These are phyloP conservation scores for Schizophyllum commune DNA, from an alignment of 1,284 basidiomycete genomes.

Conservation along the genomic window DNA sequence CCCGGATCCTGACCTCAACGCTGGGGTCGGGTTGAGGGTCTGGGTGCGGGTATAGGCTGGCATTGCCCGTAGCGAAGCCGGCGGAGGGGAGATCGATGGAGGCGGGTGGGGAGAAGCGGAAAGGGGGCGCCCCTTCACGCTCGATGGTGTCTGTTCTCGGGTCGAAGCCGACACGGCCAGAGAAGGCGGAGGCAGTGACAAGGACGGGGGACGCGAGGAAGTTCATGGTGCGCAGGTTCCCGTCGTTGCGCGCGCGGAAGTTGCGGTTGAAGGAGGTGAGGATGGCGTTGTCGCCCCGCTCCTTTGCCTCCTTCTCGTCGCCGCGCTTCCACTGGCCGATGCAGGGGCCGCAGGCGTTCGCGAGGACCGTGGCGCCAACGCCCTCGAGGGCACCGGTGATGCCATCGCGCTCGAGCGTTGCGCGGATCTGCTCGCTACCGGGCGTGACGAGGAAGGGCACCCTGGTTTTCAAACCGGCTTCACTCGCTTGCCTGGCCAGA, in stretches of 20 bases:
- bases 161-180: conserved; percentile 93
- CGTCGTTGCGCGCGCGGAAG: conserved; percentile 97
- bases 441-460: conserved; percentile 96
- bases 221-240: conserved; percentile 94
- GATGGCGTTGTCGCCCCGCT: conserved; percentile 75
- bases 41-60: conserved; percentile 73
- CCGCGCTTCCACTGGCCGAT: conserved; percentile 97
- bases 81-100: conserved; percentile 80
- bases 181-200: conserved; percentile 97
- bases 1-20: conserved; percentile 72
- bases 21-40: conserved; percentile 73
- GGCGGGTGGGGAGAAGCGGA: conserved; percentile 82
- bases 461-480: conserved; percentile 75
- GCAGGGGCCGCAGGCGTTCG: conserved; percentile 98
- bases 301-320: conserved; percentile 87
- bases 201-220: conserved; percentile 96
- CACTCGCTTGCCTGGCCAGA: conserved; percentile 86
- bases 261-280: conserved; percentile 97
- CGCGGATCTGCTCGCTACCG: conserved; percentile 95
- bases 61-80: conserved; percentile 82
- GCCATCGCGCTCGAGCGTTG: conserved; percentile 94
- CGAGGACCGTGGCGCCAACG: conserved; percentile 88
- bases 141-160: conserved; percentile 80
- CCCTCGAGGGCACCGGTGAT: conserved; percentile 76
- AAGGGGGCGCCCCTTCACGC: conserved; percentile 67